Evolutionary conservation across 805 yeast species (phyloP).

Genomic region (Metschnikowia corniflorae): DNA sequence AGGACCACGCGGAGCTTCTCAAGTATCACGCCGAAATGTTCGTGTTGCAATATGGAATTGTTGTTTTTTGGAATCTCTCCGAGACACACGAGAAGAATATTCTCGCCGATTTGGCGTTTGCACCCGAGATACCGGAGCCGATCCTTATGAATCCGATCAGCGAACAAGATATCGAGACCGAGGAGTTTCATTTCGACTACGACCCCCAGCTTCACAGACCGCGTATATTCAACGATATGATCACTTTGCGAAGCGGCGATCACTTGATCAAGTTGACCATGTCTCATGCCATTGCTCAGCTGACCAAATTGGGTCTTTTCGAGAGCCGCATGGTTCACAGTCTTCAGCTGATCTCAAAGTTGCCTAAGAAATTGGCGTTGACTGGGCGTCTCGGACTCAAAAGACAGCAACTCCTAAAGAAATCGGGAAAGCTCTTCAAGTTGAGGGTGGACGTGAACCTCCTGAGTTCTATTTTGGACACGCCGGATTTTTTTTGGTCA

Average conservation of each 20-base stretch:
- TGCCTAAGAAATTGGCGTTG: conserved; percentile 86
- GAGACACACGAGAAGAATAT: conserved; percentile 91
- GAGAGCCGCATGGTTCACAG: conserved; percentile 88
- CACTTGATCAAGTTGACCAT: conserved; percentile 88
- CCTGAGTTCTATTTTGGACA: conserved; percentile 85
- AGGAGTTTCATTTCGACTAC: conserved; percentile 77
- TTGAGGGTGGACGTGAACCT: conserved; percentile 90
- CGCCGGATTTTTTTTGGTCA: conserved; percentile 97
- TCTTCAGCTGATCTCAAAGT: conserved; percentile 76
- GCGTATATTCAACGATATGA: conserved; percentile 88
- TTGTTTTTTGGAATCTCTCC: conserved; percentile 97
- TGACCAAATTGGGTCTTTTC: conserved; percentile 85
- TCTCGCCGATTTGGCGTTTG: conserved; percentile 85
- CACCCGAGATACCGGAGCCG: conserved; percentile 40
- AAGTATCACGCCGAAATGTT: conserved; percentile 82
- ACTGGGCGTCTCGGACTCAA: conserved; percentile 85
- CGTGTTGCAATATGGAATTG: conserved; percentile 86
- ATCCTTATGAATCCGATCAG: conserved; percentile 69
- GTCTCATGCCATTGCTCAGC: conserved; percentile 96
- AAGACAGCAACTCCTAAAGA: conserved; percentile 77
- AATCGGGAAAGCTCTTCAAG: conserved; percentile 87
- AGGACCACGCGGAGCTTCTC: conserved; percentile 40
- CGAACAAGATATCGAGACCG: conserved; percentile 90
- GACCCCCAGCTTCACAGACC: conserved; percentile 60
- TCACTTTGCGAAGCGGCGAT: conserved; percentile 85